These are phyloP conservation scores for Paraconiothyrium brasiliense DNA, from an alignment of 2,329 filamentous ascomycete species.

Conservation along the genomic window DNA sequence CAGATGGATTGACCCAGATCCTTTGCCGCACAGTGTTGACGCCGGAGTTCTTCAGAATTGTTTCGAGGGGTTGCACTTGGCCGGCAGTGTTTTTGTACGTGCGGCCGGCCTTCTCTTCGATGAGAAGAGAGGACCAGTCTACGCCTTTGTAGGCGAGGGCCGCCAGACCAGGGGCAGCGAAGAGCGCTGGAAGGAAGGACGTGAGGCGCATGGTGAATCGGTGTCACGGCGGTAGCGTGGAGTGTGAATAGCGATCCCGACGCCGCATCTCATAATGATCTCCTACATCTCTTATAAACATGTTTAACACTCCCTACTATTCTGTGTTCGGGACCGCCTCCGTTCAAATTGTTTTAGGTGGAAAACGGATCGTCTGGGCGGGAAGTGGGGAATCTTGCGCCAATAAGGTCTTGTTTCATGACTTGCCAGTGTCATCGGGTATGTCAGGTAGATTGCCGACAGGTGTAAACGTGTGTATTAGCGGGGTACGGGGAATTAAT, in stretches of 20 bases:
- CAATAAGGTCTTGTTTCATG: constrained; percentile 2
- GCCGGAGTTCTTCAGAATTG: constrained; percentile 68
- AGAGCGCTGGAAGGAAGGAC: constrained; percentile 30
- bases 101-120: constrained; percentile 70
- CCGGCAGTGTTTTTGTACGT: constrained; percentile 68
- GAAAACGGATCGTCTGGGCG: constrained; percentile 7
- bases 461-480: not conserved
- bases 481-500: constrained; percentile 4
- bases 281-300: not conserved
- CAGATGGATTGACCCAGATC: constrained; percentile 71
- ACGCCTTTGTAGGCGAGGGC: constrained; percentile 71
- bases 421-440: not conserved
- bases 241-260: not conserved
- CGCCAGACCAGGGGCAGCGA: constrained; percentile 44
- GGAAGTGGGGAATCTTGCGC: constrained; percentile 6
- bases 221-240: not conserved
- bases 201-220: constrained; percentile 38
- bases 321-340: not conserved
- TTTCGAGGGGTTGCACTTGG: constrained; percentile 65
- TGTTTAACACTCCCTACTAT: not conserved
- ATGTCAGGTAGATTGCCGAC: constrained; percentile 5
- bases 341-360: constrained; percentile 9
- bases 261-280: not conserved
- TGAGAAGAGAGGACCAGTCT: constrained; percentile 73
- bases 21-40: constrained; percentile 77